Evolutionary conservation across 306 rosid genomes (phyloP), one percentile per base, ranked within the genome.

Genomic region (Dicorynia guianensis): DNA sequence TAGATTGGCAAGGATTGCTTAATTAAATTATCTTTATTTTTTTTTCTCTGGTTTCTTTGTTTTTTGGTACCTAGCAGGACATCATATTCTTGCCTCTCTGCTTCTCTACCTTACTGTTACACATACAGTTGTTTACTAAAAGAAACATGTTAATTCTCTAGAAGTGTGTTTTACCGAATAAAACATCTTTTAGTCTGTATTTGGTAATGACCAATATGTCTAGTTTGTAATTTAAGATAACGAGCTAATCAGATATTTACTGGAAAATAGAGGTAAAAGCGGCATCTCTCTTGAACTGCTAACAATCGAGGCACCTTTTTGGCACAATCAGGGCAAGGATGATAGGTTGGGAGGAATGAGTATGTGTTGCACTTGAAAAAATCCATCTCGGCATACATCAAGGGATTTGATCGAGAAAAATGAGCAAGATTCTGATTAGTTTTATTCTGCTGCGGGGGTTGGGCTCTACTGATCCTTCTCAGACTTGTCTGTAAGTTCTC

Each of bases 391-490:
- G 30, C 2, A 25, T 25, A 25, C 30, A 25, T 25, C 43, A 58
- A 58, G 42, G 34, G 34, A 33, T 18, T 34, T 58, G 64, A 58
- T 58, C 64, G 5, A 54, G 59, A 54, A 54, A 55, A 55, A 25
- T 55, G 61, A 38, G 9, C 30, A 5, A 3, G 69, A 63, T 8
- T 12, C 40, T 6, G 69, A 18, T 19, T 19, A 25, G 57, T 17
- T 46, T 59, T 34, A 19, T 46, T 17, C 33, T 72, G 35, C 7
- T 18, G 55, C 44, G 67, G 57, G 44, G 58, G 44, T 7, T 15
- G 14, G 58, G 58, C 25, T 72, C 33, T 33, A 19, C 54, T 7
- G 42, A 3, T 25, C 38, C 5, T 48, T 17, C 17, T 15, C 11
- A 18, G 40, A 11, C 54, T 5, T 65, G 55, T 44, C 71, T 44